Evolutionary conservation across 2,329 filamentous ascomycete species (phyloP).

Genomic region (Tolypocladium ophioglossoides): DNA sequence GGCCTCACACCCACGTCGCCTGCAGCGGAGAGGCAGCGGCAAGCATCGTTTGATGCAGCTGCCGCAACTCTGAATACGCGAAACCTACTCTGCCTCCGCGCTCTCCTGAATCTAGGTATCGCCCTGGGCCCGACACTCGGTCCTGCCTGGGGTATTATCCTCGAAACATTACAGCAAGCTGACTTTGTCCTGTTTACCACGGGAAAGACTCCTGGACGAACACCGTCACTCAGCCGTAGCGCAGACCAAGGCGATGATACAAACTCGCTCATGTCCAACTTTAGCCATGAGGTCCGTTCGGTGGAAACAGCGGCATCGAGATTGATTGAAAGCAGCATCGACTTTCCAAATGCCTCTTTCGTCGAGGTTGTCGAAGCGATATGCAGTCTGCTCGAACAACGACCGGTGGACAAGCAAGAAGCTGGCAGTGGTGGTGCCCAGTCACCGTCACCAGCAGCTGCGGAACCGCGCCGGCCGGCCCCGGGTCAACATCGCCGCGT

Average conservation of each 20-base stretch:
- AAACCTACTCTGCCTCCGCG: conserved; percentile 81
- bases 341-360: conserved; percentile 80
- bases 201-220: conserved; percentile 42
- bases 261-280: conserved; percentile 47
- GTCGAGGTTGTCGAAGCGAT: conserved; percentile 65
- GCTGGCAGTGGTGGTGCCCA: conserved; percentile 5
- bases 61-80: conserved; percentile 63
- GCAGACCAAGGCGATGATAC: conserved; percentile 42
- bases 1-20: conserved; percentile 49
- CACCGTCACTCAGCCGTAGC: conserved; percentile 34
- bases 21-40: conserved; percentile 46
- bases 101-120: conserved; percentile 89
- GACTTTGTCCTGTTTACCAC: conserved; percentile 72
- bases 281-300: conserved; percentile 72
- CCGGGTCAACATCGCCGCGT: conserved; percentile 32
- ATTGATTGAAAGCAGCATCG: conserved; percentile 81
- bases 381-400: conserved; percentile 53
- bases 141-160: conserved; percentile 77
- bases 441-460: conserved; percentile 9
- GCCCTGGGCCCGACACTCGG: conserved; percentile 82
- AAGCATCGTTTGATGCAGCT: conserved; percentile 45
- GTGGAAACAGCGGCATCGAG: conserved; percentile 81
- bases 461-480: conserved; percentile 23
- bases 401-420: conserved; percentile 12
- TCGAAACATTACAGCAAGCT: conserved; percentile 87